Base-by-base conservation (phyloP, 805 yeast genomes). In the Yarrowia sp. region DNA sequence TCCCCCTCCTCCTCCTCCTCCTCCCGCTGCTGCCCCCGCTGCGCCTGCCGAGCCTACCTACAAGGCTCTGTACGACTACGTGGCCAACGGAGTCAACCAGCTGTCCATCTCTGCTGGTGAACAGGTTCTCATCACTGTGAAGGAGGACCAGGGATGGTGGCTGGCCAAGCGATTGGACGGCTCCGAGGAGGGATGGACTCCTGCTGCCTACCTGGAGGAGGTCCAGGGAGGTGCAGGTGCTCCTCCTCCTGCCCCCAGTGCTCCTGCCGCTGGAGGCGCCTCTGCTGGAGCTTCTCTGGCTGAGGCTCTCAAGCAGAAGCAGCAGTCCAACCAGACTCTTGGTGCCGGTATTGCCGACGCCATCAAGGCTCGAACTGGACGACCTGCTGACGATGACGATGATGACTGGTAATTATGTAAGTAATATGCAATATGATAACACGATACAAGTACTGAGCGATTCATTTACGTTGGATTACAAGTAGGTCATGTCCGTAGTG, bases 341-440 rank as follows among this genome's bases (percentile, higher is more conserved):
- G 95, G 94, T 13, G 93, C 92, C n/a, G 92, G 94, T 8, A 80
- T 92, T 69, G 97, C 97, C 0, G 91, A 90, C 69, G 97, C 97
- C 0, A 83, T 92, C 72, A 90, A 89, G 75, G 90, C 87, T 65
- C 85, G 95, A 75, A 85, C 91, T 15, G 83, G 85, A 69, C 85
- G 85, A 79, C 90, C 85, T 20, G 88, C 86, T 56, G 89, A 84
- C 47, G 91, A 87, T 56, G 86, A 83, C 56, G 83, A 79, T 9
- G 82, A 78, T 43, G 82, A 79, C 68, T 71, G 73, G 74, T 72
- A 66, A 58, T 58, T 58, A 58, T 58, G 64, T 58, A 39, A 39
- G 33, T 40, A 39, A 34, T 33, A 43, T 52, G 39, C 19, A 42
- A 58, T 42, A 56, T 42, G 47, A 56, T 56, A 13, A 9, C n/a